Percentiles rank a stretch among this genome's conserved stretches.
Conservation (phyloP, 169 alveolate species). For the Cryptosporidium parvum region DNA sequence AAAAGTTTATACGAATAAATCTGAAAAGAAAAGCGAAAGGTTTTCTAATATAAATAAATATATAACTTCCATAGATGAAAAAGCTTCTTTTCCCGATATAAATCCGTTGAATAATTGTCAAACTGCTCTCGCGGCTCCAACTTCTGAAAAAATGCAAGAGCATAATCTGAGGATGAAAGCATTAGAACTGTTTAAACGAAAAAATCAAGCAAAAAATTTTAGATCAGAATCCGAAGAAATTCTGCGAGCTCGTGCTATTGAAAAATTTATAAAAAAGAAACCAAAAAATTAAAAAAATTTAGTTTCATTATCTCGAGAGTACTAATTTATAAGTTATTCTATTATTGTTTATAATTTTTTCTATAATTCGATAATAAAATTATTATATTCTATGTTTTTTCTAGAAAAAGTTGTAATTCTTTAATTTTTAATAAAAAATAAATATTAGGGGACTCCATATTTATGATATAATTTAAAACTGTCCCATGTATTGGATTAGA, state of each 20-base stretch:
- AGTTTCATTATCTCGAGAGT: constrained; percentile 6
- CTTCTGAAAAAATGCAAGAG: constrained; percentile 14
- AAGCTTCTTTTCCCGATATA: not conserved
- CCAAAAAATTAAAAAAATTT: not conserved
- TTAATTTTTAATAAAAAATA: not conserved
- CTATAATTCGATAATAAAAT: constrained; percentile 33
- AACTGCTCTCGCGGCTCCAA: too few relatives aligned
- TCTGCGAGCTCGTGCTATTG: constrained; percentile 50
- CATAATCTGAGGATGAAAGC: constrained; percentile 36
- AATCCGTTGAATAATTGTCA: not conserved
- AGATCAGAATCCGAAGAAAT: constrained; percentile 61
- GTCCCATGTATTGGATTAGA: constrained; percentile 33
- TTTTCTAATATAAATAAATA: not conserved
- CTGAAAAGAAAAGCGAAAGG: not conserved
- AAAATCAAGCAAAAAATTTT: constrained; percentile 1
- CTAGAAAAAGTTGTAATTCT: not conserved
- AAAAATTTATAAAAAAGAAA: constrained; percentile 42
- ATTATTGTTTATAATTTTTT: constrained; percentile 18
- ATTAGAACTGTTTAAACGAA: constrained; percentile 34
- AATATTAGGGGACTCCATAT: not conserved
- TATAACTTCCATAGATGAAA: not conserved
- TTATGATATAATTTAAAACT: constrained; percentile 5
- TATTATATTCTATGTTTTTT: constrained; percentile 19
- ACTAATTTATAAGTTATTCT: not conserved
- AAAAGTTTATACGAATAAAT: not conserved